Evolutionary conservation across 2,329 filamentous ascomycete genomes (phyloP).

Genomic region (Verticillium albo-atrum): DNA sequence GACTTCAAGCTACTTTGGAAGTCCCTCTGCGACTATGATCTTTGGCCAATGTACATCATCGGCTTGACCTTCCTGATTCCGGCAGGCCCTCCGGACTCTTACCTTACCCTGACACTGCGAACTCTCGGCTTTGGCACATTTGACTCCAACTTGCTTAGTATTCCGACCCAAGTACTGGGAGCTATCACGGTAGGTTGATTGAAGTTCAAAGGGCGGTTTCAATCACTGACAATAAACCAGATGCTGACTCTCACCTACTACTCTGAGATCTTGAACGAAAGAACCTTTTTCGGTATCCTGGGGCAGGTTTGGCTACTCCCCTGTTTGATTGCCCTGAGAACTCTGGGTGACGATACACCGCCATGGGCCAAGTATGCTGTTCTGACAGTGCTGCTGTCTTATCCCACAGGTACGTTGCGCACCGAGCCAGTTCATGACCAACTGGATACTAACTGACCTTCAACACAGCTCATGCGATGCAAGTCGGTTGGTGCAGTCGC

Average conservation of each 20-base stretch:
- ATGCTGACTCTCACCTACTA: slow-evolving; percentile 41
- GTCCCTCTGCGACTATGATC: slow-evolving; percentile 48
- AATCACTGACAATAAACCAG: slow-evolving; percentile 9
- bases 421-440: neutral
- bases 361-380: slow-evolving; percentile 29
- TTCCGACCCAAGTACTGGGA: slow-evolving; percentile 35
- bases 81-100: slow-evolving; percentile 36
- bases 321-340: slow-evolving; percentile 40
- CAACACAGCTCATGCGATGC: slow-evolving; percentile 40
- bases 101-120: slow-evolving; percentile 49
- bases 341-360: slow-evolving; percentile 7
- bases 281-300: slow-evolving; percentile 34
- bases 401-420: slow-evolving; percentile 21
- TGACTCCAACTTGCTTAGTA: slow-evolving; percentile 45
- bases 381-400: slow-evolving; percentile 26
- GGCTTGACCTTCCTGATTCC: slow-evolving; percentile 45
- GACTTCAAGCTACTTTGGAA: slow-evolving; percentile 41
- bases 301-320: slow-evolving; percentile 51
- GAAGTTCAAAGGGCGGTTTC: neutral
- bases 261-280: slow-evolving; percentile 36
- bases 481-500: slow-evolving; percentile 53
- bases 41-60: slow-evolving; percentile 52
- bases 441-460: slow-evolving; percentile 26
- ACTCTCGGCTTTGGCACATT: slow-evolving; percentile 47
- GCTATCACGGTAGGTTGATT: neutral